A percentile compares a stretch with the other conserved stretches of the same genome.
Conservation (phyloP, 2,329 filamentous ascomycete genomes). For the Metarhizium rileyi region DNA sequence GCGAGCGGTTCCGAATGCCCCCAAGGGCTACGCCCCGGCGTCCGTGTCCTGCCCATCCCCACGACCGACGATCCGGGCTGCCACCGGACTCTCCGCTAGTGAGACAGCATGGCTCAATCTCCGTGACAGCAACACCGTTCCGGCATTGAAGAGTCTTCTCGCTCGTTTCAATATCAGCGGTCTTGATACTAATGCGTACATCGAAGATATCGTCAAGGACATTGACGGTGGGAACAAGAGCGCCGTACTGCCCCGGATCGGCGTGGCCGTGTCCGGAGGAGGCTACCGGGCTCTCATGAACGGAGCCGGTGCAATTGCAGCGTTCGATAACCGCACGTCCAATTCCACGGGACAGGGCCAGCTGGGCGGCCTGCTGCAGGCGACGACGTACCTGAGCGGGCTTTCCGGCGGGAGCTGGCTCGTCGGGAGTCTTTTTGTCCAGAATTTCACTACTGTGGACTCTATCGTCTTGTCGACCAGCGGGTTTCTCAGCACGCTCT, state of each 20-base stretch:
- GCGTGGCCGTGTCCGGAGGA: slow-evolving; percentile 65
- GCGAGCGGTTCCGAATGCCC: not conserved
- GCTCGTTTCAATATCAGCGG: slow-evolving; percentile 10
- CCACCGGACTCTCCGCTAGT: slow-evolving; percentile 9
- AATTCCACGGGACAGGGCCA: slow-evolving; percentile 39
- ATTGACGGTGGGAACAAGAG: slow-evolving; percentile 1
- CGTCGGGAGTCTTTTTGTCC: slow-evolving; percentile 61
- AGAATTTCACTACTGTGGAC: slow-evolving; percentile 64
- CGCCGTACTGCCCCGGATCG: slow-evolving; percentile 39
- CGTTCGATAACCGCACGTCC: slow-evolving; percentile 59
- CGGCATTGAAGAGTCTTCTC: slow-evolving; percentile 10
- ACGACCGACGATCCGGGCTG: slow-evolving; percentile 9
- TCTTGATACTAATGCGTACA: slow-evolving; percentile 10
- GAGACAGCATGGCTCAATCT: slow-evolving; percentile 12
- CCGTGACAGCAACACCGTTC: slow-evolving; percentile 10
- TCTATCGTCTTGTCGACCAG: slow-evolving; percentile 17
- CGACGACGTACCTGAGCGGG: slow-evolving; percentile 64
- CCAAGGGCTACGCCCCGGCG: slow-evolving; percentile 11
- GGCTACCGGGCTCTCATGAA: slow-evolving; percentile 72
- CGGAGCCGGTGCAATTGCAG: slow-evolving; percentile 62
- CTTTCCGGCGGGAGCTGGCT: slow-evolving; percentile 70
- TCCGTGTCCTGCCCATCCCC: slow-evolving; percentile 10
- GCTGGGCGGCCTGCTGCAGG: slow-evolving; percentile 64
- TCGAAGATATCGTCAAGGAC: slow-evolving; percentile 7
- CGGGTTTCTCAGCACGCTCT: slow-evolving; percentile 20